Base-by-base conservation (phyloP, 192 early-diverging fungal genomes). In the Coemansia sp. region DNA sequence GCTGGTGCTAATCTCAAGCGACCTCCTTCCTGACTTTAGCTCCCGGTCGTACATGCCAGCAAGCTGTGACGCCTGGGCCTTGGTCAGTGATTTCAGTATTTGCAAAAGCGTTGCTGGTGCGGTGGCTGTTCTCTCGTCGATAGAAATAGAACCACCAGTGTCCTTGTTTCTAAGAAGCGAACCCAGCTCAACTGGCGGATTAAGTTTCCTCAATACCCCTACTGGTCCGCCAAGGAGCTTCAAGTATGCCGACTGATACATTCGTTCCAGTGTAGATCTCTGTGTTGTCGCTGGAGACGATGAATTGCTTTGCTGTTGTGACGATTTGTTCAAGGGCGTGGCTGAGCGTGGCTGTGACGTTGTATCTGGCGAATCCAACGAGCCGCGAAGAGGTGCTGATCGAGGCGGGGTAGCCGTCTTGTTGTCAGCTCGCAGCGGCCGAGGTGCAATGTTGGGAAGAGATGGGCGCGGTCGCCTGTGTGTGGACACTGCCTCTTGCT, bases 161-260 rank as follows among this genome's bases (percentile, higher is more conserved):
- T 23, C 5, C 0, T 26, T 63, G 12, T 64, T 61, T 3, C 69
- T 65, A 11, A 77, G 26, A 5, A 83, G 60, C 21, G 63, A 47
- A 45, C 60, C 57, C 23, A 83, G 45, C n/a, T 83, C 75, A 37
- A 77, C 66, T 9, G 80, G 80, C 21, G 80, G 80, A 21, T 62
- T 68, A 4, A 83, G 80, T 43, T 47, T 64, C 32, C 65, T 68
- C 65, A 83, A 45, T 15, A 71, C 69, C 21, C 74, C 75, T 5
- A 71, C 69, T 26, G 80, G 80, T 2, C 75, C 72, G 19, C 65
- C 66, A 15, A 77, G 59, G 42, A 83, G 66, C 69, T 66, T 68
- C 15, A 83, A 43, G 18, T 83, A 83, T 9, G 80, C 80, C 8
- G 80, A 83, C 59, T 75, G 71, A 56, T 83, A 83, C 80, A 83